phyloP scores from a whole-genome alignment of 2,329 filamentous ascomycete genomes.

The Elsinoe necatrix region DNA sequence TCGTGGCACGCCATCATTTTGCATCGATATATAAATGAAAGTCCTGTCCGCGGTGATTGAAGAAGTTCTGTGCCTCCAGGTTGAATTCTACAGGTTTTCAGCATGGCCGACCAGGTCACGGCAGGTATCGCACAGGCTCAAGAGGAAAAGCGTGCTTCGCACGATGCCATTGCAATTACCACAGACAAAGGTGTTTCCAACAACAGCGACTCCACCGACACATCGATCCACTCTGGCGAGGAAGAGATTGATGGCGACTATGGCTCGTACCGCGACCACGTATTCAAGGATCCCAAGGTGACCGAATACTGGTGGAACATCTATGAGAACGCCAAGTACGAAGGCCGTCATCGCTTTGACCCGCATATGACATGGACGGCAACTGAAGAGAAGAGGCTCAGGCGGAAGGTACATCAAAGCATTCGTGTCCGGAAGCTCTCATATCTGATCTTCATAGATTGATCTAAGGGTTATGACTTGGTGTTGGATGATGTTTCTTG shows the following conservation, averaged over 20 bases:
- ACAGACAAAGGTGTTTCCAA: background rate
- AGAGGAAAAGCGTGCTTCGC: background rate
- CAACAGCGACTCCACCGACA: background rate
- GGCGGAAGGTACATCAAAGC: background rate
- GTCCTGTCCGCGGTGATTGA: background rate
- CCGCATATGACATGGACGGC: conserved; percentile 27
- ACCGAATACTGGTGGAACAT: conserved; percentile 47
- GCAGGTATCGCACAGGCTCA: background rate
- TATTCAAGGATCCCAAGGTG: conserved; percentile 44
- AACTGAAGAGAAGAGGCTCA: conserved; percentile 19
- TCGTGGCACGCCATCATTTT: conserved; percentile 7
- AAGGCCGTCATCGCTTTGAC: conserved; percentile 42
- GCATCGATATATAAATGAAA: background rate
- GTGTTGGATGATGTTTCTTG: conserved; percentile 22
- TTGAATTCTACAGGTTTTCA: background rate
- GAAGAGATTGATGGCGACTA: conserved; percentile 11
- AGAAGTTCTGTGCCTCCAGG: background rate
- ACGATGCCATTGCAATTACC: background rate
- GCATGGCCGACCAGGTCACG: background rate
- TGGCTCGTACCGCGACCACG: conserved; percentile 15
- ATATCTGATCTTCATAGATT: too few species aligned
- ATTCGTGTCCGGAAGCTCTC: too few species aligned
- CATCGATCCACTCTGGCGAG: conserved; percentile 6
- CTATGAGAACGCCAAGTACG: conserved; percentile 42
- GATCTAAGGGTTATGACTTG: conserved; percentile 20